These are phyloP conservation scores for Posidonia australis DNA, from an alignment of 106 monocot genomes.

Conservation along the genomic window DNA sequence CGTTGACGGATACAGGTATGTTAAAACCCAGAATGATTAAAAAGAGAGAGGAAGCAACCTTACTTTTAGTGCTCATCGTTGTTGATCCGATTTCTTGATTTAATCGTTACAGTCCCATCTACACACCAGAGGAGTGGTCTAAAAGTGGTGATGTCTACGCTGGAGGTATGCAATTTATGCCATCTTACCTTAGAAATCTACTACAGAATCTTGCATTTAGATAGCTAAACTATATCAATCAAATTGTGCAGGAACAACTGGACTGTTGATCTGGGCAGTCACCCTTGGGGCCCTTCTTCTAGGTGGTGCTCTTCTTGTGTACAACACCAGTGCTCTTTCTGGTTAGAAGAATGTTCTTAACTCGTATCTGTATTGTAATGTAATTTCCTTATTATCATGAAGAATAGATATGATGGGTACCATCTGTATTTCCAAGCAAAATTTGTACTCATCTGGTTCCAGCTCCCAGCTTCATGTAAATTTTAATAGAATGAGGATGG, in stretches of 20 bases:
- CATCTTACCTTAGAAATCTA: neutral
- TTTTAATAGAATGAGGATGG: too few species aligned
- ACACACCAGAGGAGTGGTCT: constrained; percentile 62
- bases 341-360: constrained; percentile 28
- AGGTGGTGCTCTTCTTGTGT: constrained; percentile 87
- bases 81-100: neutral
- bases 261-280: constrained; percentile 89
- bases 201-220: too few species aligned
- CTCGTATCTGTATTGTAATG: too few species aligned
- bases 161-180: constrained; percentile 40
- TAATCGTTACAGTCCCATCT: constrained; percentile 71
- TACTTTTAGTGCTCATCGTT: too few species aligned
- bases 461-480: too few species aligned
- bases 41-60: neutral
- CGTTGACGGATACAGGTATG: constrained; percentile 94
- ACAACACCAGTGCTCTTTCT: constrained; percentile 86
- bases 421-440: too few species aligned
- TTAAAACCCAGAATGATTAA: neutral
- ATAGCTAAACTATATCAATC: neutral
- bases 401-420: too few species aligned
- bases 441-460: too few species aligned
- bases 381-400: too few species aligned
- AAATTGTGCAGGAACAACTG: constrained; percentile 54
- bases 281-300: constrained; percentile 73
- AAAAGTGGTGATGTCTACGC: constrained; percentile 69